Percentiles rank a stretch among this genome's conserved stretches.
Evolutionary conservation across 371 early-diverging fungal genomes (phyloP).

Genomic region (Catenaria anguillulae): DNA sequence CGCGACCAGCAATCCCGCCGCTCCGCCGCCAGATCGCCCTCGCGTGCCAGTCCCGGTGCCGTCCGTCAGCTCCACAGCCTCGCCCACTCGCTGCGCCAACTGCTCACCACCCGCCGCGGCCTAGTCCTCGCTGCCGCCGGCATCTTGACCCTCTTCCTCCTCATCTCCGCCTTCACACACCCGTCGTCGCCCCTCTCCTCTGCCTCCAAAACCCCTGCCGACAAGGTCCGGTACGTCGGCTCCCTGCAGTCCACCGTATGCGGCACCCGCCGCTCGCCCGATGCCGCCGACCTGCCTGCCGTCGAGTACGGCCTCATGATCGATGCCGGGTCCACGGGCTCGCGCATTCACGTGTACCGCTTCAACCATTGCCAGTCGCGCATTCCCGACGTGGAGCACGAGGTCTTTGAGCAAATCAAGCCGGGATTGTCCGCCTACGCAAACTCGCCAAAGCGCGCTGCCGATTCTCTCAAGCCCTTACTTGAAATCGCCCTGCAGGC

Average conservation of each 20-base stretch:
- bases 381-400: slow-evolving; percentile 49
- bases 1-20: no score
- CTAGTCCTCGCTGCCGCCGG: no score
- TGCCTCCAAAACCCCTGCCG: not conserved
- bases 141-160: no score
- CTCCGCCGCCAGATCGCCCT: no score
- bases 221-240: not conserved
- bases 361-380: slow-evolving; percentile 66
- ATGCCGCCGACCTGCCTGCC: not conserved
- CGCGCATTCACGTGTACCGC: slow-evolving; percentile 86
- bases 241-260: not conserved
- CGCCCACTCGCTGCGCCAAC: no score
- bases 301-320: slow-evolving; percentile 52
- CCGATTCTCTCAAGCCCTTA: slow-evolving; percentile 59
- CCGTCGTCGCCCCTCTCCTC: not conserved
- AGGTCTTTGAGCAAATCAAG: slow-evolving; percentile 66
- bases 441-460: slow-evolving; percentile 57
- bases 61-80: no score
- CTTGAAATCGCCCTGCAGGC: slow-evolving; percentile 53
- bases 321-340: slow-evolving; percentile 96
- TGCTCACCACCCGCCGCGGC: no score
- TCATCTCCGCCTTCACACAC: no score
- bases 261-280: not conserved
- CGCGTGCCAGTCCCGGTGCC: no score
- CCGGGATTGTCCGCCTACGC: slow-evolving; percentile 70